phyloP scores from a whole-genome alignment of 2,329 filamentous ascomycete species.

The Cytospora chrysosperma region DNA sequence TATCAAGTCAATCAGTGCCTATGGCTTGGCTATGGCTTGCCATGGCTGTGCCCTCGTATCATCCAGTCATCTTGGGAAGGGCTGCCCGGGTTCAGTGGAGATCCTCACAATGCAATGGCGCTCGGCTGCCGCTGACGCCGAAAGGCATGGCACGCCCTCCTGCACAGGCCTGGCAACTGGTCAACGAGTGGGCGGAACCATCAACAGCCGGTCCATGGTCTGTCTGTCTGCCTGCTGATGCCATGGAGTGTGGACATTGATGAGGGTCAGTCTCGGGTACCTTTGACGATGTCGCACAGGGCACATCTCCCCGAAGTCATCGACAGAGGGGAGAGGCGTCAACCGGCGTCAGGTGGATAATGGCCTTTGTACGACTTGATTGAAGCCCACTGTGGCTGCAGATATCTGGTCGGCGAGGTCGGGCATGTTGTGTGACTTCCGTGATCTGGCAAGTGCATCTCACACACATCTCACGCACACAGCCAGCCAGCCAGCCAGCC shows the following conservation, averaged over 20 bases:
- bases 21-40: slow-evolving; percentile 4
- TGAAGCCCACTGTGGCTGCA: slow-evolving; percentile 18
- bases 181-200: not conserved
- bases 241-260: not conserved
- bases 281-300: slow-evolving; percentile 15
- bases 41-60: slow-evolving; percentile 4
- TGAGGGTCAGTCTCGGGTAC: slow-evolving; percentile 5
- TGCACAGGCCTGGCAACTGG: not conserved
- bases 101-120: not conserved
- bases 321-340: not conserved
- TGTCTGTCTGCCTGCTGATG: too few relatives aligned
- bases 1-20: not conserved
- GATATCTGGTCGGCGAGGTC: slow-evolving; percentile 22
- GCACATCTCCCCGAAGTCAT: slow-evolving; percentile 10
- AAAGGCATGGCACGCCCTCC: not conserved
- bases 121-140: slow-evolving; percentile 7
- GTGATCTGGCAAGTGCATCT: slow-evolving; percentile 3
- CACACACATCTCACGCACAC: too few relatives aligned
- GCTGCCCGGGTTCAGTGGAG: not conserved
- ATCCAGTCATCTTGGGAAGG: slow-evolving; percentile 10
- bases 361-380: slow-evolving; percentile 11
- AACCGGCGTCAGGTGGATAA: slow-evolving; percentile 8
- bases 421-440: slow-evolving; percentile 17
- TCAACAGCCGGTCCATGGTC: not conserved
- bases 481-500: too few relatives aligned